These are phyloP conservation scores for Cerrena zonata DNA, from an alignment of 1,284 basidiomycete genomes.

Conservation along the genomic window DNA sequence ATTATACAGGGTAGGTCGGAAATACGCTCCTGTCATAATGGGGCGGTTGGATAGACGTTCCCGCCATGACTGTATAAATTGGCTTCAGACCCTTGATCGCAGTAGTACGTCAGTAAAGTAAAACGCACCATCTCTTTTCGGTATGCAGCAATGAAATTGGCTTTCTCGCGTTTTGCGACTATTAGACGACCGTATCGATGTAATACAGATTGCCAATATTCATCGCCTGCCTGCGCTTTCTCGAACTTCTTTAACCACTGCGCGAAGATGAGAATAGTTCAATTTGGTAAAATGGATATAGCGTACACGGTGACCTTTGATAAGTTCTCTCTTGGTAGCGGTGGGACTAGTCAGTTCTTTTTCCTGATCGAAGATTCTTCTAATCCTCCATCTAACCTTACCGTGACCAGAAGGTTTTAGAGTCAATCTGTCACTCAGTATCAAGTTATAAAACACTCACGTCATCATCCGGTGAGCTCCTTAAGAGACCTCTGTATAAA, in stretches of 20 bases:
- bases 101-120: no score
- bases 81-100: no score
- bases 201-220: slow-evolving; percentile 39
- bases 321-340: slow-evolving; percentile 37
- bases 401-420: no score
- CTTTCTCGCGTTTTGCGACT: slow-evolving; percentile 43
- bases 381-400: slow-evolving; percentile 55
- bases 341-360: slow-evolving; percentile 31
- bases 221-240: slow-evolving; percentile 48
- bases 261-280: neutral
- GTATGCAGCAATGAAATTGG: slow-evolving; percentile 40
- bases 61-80: slow-evolving; percentile 48
- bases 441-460: slow-evolving; percentile 33
- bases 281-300: neutral
- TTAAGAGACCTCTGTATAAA: slow-evolving; percentile 67
- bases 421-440: no score
- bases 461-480: slow-evolving; percentile 46
- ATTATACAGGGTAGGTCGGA: slow-evolving; percentile 59
- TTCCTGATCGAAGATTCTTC: slow-evolving; percentile 48
- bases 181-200: slow-evolving; percentile 53
- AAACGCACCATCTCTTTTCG: slow-evolving; percentile 46
- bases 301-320: slow-evolving; percentile 49
- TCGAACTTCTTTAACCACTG: slow-evolving; percentile 65
- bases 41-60: slow-evolving; percentile 48
- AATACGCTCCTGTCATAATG: slow-evolving; percentile 61